These are phyloP conservation scores for Claviceps sp. DNA, from an alignment of 2,329 filamentous ascomycete genomes.

Conservation along the genomic window DNA sequence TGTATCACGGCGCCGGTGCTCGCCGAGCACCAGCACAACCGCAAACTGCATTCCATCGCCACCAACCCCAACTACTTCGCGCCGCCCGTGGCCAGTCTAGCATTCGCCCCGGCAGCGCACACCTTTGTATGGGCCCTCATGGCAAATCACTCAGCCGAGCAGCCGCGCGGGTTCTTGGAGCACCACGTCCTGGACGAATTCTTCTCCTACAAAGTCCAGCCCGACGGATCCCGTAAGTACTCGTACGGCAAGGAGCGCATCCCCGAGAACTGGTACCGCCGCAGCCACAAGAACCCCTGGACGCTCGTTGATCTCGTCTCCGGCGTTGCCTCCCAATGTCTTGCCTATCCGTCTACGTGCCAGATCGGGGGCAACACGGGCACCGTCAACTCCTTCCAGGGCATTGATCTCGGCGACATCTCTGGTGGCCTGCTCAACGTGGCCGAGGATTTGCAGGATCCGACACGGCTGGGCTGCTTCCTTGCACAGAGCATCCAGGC, in stretches of 20 bases:
- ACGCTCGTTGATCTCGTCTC: constrained; percentile 24
- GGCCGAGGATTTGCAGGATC: background rate
- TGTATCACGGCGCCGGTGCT: background rate
- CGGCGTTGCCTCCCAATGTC: constrained; percentile 22
- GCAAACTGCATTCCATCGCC: constrained; percentile 23
- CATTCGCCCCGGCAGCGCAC: constrained; percentile 32
- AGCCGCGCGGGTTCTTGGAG: constrained; percentile 19
- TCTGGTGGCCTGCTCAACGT: constrained; percentile 31
- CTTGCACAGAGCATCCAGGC: constrained; percentile 6
- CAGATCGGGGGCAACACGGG: constrained; percentile 34
- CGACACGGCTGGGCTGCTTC: background rate
- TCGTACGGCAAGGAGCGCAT: constrained; percentile 34
- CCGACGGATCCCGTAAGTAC: constrained; percentile 24
- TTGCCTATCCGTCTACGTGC: background rate
- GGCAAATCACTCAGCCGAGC: constrained; percentile 28
- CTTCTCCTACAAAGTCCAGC: constrained; percentile 21
- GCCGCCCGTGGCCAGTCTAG: constrained; percentile 33
- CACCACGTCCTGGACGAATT: constrained; percentile 4
- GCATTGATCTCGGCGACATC: constrained; percentile 27
- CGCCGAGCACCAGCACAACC: background rate
- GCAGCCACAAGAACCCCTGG: constrained; percentile 29
- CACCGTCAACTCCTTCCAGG: constrained; percentile 33
- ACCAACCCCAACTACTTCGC: constrained; percentile 42
- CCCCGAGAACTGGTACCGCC: constrained; percentile 35
- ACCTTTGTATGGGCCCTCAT: constrained; percentile 29